Percentiles rank a stretch among this genome's conserved stretches.
These are phyloP conservation scores for Blepharisma stoltei DNA, from an alignment of 73 alveolate genomes.

Conservation along the genomic window DNA sequence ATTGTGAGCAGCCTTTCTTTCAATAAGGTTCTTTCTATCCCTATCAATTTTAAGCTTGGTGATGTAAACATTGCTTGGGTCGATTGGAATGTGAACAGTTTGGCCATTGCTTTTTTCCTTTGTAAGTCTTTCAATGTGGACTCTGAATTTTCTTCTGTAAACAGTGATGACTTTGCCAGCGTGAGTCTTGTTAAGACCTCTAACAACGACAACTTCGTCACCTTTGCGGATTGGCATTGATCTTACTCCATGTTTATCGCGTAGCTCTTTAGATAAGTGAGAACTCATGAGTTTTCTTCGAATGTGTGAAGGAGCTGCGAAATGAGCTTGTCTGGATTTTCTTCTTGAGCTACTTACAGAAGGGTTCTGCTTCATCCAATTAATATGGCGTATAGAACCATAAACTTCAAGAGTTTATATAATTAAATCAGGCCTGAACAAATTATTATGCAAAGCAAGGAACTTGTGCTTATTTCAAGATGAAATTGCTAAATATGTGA, in stretches of 20 bases:
- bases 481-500: too few species aligned
- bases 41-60: constrained; percentile 75
- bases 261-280: constrained; percentile 73
- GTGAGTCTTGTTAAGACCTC: constrained; percentile 75
- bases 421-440: too few species aligned
- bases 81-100: constrained; percentile 63
- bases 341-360: constrained; percentile 76
- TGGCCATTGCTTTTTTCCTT: constrained; percentile 81
- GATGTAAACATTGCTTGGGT: constrained; percentile 73
- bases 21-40: constrained; percentile 72
- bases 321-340: constrained; percentile 86
- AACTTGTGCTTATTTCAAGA: too few species aligned
- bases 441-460: too few species aligned
- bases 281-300: constrained; percentile 86
- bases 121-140: constrained; percentile 87
- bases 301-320: constrained; percentile 86
- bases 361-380: not conserved
- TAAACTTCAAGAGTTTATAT: too few species aligned
- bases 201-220: constrained; percentile 72
- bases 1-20: constrained; percentile 45
- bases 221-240: constrained; percentile 94
- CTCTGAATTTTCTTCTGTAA: constrained; percentile 90
- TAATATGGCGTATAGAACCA: too few species aligned
- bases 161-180: constrained; percentile 91
- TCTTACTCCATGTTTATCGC: constrained; percentile 69